Base-by-base conservation (phyloP, 139 green algal species). In the Gonium pectorale region DNA sequence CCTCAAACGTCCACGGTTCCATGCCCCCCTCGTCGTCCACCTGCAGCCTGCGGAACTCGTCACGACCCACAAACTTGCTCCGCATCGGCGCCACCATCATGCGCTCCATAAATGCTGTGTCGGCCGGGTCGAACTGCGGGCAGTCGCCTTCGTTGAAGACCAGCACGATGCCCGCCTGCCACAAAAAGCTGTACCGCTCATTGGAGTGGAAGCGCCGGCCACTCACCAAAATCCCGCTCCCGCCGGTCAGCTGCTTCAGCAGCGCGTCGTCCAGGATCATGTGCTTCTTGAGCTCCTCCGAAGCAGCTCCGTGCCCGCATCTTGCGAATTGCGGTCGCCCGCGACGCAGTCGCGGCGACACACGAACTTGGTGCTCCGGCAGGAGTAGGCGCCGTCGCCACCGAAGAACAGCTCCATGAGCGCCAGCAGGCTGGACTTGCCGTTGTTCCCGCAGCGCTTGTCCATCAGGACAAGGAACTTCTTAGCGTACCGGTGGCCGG, bases 261-360 rank as follows among this genome's bases (percentile, higher is more conserved):
- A 67, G 22, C 13, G 59, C 59, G 27, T 67, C 59, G 27, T 67
- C 59, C 17, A 67, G 59, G 17, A 33, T 29, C 59, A 67, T 67
- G 26, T n/a, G 24, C 59, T 67, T n/a, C 59, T 67, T 67, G 26
- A 67, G 59, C 59, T 67, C 59, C 59, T 67, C 59, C 26, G 59
- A 7, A 33, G n/a, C 7, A 21, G 27, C 27, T 67, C 26, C 24
- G 27, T n/a, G 27, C 26, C 59, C 59, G 59, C 59, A 29, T 67
- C 59, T 13, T 67, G 59, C 59, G 59, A 19, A 21, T 33, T 67
- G 26, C 59, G 59, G 59, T 67, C 59, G 11, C 17, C 24, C 7
- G 59, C 59, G 19, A 19, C 7, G n/a, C n/a, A n/a, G 59, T n/a
- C 27, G 27, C 59, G 17, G 26, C 27, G 59, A 21, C 59, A 67